Conservation (phyloP, 2,329 filamentous ascomycete genomes). For the Xylaria sp. region DNA sequence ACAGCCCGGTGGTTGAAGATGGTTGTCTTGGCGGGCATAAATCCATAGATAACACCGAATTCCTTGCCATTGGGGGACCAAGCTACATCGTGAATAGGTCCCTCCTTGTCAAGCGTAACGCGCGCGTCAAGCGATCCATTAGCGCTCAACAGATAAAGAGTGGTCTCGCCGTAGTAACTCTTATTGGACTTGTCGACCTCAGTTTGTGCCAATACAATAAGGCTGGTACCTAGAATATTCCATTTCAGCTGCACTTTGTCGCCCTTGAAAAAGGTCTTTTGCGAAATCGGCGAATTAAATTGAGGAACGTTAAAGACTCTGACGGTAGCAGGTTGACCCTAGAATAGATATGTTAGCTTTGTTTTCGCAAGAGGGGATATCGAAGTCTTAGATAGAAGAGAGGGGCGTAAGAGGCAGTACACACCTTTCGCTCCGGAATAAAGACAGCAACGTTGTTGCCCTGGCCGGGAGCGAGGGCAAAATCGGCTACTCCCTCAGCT, state of each 20-base stretch:
- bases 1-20: conserved; percentile 91
- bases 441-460: conserved; percentile 93
- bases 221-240: conserved; percentile 85
- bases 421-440: conserved; percentile 87
- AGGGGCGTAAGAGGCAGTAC: conserved; percentile 20
- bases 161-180: conserved; percentile 99
- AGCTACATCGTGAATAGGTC: conserved; percentile 94
- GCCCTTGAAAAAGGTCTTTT: conserved; percentile 99
- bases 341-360: conserved; percentile 6
- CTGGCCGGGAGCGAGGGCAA: conserved; percentile 82
- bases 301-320: conserved; percentile 92
- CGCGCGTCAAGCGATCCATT: conserved; percentile 90
- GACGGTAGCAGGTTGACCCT: conserved; percentile 90
- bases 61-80: conserved; percentile 98
- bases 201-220: conserved; percentile 93
- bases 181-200: conserved; percentile 98
- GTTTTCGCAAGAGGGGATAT: neutral
- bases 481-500: conserved; percentile 84
- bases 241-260: conserved; percentile 99
- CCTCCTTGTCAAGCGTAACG: conserved; percentile 90
- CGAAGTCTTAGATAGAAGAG: neutral
- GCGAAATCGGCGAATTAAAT: conserved; percentile 76
- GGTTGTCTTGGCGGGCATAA: conserved; percentile 98
- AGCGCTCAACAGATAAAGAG: conserved; percentile 87
- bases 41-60: conserved; percentile 96